A percentile compares a stretch with the other conserved stretches of the same genome.
These are phyloP conservation scores for Clitopilus hobsonii DNA, from an alignment of 768 basidiomycete genomes.

Conservation along the genomic window DNA sequence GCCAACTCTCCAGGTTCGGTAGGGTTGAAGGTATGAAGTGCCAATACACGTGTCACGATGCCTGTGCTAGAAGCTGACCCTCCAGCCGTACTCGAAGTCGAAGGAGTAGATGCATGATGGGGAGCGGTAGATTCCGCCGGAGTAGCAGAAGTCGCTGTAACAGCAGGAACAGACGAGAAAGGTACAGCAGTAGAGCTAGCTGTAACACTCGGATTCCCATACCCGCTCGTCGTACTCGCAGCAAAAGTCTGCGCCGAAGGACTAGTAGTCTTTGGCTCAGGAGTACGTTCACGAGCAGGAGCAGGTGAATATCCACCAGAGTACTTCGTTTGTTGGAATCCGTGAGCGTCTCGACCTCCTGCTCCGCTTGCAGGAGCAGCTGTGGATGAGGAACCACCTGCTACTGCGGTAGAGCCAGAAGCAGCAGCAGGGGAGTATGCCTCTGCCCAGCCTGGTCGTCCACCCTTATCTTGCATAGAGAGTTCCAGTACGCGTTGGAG, in stretches of 20 bases:
- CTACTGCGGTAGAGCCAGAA: too few relatives aligned
- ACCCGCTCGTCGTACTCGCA: constrained; percentile 1
- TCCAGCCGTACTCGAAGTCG: constrained; percentile 12
- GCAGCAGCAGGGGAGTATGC: constrained; percentile 33
- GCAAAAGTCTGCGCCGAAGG: constrained; percentile 17
- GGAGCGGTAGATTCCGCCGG: constrained; percentile 16
- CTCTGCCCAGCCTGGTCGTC: constrained; percentile 49
- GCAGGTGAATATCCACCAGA: constrained; percentile 57
- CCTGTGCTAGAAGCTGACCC: constrained; percentile 13
- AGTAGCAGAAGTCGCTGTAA: constrained; percentile 13
- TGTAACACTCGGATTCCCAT: constrained; percentile 3
- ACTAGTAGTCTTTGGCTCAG: constrained; percentile 28
- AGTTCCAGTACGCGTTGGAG: constrained; percentile 89
- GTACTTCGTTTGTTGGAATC: constrained; percentile 24
- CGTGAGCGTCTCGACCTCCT: not conserved
- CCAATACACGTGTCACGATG: constrained; percentile 80
- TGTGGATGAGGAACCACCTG: constrained; percentile 10
- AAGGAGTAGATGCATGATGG: constrained; percentile 12
- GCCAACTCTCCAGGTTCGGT: constrained; percentile 86
- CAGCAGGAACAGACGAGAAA: too few relatives aligned
- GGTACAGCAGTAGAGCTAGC: constrained; percentile 7
- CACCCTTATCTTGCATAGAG: constrained; percentile 90
- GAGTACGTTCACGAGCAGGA: constrained; percentile 26
- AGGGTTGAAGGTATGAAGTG: constrained; percentile 84
- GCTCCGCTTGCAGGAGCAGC: constrained; percentile 17